phyloP scores from a whole-genome alignment of 306 rosid species.

The Luffa acutangula region DNA sequence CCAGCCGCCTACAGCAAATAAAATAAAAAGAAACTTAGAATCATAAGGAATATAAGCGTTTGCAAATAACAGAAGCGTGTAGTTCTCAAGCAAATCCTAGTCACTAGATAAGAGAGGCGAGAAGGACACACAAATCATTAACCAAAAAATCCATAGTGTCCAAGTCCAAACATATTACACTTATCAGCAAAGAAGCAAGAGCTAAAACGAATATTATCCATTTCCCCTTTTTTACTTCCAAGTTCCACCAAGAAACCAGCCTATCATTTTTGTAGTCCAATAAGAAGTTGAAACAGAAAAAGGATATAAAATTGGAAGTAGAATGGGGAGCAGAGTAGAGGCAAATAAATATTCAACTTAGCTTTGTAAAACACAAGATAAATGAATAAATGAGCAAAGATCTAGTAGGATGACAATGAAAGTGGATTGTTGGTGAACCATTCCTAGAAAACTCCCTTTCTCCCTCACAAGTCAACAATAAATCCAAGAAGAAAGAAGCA shows the following conservation, averaged over 20 bases:
- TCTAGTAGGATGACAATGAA: not conserved
- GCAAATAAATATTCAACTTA: not conserved
- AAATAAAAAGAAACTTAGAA: not conserved
- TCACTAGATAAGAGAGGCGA: not conserved
- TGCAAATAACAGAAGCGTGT: not conserved
- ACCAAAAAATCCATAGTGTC: not conserved
- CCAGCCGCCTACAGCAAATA: constrained; percentile 30
- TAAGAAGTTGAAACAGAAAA: not conserved
- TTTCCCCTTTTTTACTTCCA: not conserved
- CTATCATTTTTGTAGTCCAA: not conserved
- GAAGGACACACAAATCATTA: not conserved
- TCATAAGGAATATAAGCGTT: not conserved
- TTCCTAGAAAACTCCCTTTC: not conserved
- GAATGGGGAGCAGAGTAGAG: not conserved
- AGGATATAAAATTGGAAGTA: not conserved
- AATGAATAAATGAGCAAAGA: not conserved
- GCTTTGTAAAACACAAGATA: not conserved
- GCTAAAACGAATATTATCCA: not conserved
- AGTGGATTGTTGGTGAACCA: not conserved
- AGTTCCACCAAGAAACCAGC: not conserved
- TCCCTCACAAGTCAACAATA: not conserved
- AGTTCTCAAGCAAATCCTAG: not conserved
- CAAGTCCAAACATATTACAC: not conserved
- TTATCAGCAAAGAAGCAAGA: not conserved
- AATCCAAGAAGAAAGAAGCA: not conserved